Evolutionary conservation across 78 protist species (phyloP).

Genomic region (Diacronema lutheri): DNA sequence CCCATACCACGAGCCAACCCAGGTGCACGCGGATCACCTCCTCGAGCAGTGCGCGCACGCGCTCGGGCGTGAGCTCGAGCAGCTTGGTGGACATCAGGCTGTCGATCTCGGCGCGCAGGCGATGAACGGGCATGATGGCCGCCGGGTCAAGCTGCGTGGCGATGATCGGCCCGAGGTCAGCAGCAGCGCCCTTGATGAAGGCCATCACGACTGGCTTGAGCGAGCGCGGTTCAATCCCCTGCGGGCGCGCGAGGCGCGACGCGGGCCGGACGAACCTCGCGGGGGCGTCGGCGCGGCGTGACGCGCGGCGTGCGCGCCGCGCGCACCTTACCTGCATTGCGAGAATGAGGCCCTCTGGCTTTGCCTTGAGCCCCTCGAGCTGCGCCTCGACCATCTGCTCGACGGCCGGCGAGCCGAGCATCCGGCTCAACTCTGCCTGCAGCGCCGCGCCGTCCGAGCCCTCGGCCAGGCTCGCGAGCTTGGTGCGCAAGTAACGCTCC

Average conservation of each 20-base stretch:
- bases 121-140: background rate
- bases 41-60: slow-evolving; percentile 11
- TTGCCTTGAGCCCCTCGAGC: background rate
- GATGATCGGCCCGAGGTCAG: background rate
- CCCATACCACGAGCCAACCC: slow-evolving; percentile 64
- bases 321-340: background rate
- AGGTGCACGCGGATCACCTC: slow-evolving; percentile 42
- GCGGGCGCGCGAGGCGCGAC: too few species aligned
- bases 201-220: too few species aligned
- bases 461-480: too few species aligned
- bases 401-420: slow-evolving; percentile 19
- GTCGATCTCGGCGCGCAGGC: slow-evolving; percentile 19
- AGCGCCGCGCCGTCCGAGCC: too few species aligned
- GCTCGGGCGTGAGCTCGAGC: slow-evolving; percentile 49
- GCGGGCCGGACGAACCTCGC: too few species aligned
- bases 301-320: too few species aligned
- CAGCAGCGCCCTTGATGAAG: too few species aligned
- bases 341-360: background rate
- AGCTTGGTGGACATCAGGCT: slow-evolving; percentile 42
- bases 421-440: too few species aligned
- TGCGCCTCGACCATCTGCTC: slow-evolving; percentile 13
- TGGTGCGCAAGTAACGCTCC: too few species aligned
- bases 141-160: background rate
- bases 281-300: too few species aligned
- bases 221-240: too few species aligned